phyloP scores from a whole-genome alignment of 257 asterid genomes.

The Jaltomata sinuosa region DNA sequence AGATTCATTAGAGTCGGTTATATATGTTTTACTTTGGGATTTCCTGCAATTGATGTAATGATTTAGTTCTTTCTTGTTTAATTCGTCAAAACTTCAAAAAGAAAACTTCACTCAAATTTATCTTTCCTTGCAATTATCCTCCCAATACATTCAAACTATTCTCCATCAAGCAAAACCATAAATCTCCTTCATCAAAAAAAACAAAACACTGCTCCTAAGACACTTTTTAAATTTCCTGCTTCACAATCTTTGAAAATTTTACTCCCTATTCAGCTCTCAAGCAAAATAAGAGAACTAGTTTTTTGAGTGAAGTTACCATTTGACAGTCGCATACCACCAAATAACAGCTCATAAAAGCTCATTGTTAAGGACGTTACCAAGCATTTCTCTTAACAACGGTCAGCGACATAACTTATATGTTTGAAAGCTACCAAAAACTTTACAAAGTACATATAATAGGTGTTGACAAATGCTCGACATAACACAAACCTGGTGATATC shows the following conservation, averaged over 20 bases:
- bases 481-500: slow-evolving; percentile 56
- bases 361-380: background rate
- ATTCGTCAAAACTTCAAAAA: background rate
- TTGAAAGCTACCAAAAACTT: background rate
- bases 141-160: background rate
- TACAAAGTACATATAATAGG: background rate
- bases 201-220: background rate
- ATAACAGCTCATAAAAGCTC: background rate
- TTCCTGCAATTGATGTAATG: background rate
- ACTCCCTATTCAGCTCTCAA: background rate
- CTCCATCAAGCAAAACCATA: background rate
- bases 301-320: background rate
- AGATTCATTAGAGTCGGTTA: background rate
- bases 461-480: background rate
- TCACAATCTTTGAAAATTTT: background rate
- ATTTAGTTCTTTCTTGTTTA: background rate
- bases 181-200: background rate
- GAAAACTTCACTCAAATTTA: background rate
- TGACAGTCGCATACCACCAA: background rate
- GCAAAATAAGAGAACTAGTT: background rate
- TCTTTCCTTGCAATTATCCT: background rate
- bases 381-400: background rate
- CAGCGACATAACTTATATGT: background rate
- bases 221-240: background rate
- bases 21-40: background rate